Conservation (phyloP, 768 basidiomycete genomes). For the Tricholoma sp. region DNA sequence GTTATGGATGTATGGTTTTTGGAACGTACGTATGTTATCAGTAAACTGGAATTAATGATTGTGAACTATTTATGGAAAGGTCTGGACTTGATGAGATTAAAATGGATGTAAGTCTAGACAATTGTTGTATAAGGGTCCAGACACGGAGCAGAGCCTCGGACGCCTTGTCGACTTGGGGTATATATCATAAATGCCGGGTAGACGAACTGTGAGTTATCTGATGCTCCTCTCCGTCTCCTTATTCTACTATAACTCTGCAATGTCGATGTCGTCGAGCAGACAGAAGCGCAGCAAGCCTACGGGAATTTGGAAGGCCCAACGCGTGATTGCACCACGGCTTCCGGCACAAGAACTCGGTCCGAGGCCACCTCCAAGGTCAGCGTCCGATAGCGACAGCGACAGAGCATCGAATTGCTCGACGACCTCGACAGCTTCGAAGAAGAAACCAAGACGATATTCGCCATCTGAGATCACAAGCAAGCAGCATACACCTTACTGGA, state of each 20-base stretch:
- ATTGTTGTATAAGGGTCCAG: slow-evolving; percentile 13
- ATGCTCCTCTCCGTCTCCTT: slow-evolving; percentile 26
- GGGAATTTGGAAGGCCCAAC: slow-evolving; percentile 40
- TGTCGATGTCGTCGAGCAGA: slow-evolving; percentile 13
- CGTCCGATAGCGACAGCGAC: slow-evolving; percentile 16
- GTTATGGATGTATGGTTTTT: not conserved
- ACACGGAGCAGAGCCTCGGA: slow-evolving; percentile 13
- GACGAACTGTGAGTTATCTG: slow-evolving; percentile 12
- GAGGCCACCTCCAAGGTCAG: slow-evolving; percentile 14
- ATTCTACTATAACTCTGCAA: slow-evolving; percentile 10
- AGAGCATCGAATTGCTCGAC: slow-evolving; percentile 13
- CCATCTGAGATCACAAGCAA: slow-evolving; percentile 15
- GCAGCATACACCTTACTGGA: slow-evolving; percentile 27
- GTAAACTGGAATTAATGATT: slow-evolving; percentile 1
- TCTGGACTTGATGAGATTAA: slow-evolving; percentile 12
- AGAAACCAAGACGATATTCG: slow-evolving; percentile 3
- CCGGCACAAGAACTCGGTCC: slow-evolving; percentile 17
- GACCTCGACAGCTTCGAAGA: slow-evolving; percentile 6
- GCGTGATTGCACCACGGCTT: slow-evolving; percentile 29
- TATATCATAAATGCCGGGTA: slow-evolving; percentile 14
- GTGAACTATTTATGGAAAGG: not conserved
- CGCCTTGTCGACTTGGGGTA: slow-evolving; percentile 15
- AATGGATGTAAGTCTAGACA: not conserved
- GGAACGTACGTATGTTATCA: not conserved
- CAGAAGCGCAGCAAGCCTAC: slow-evolving; percentile 28